Conservation (phyloP, 208 protist species). For the Endotrypanum monterogeii region DNA sequence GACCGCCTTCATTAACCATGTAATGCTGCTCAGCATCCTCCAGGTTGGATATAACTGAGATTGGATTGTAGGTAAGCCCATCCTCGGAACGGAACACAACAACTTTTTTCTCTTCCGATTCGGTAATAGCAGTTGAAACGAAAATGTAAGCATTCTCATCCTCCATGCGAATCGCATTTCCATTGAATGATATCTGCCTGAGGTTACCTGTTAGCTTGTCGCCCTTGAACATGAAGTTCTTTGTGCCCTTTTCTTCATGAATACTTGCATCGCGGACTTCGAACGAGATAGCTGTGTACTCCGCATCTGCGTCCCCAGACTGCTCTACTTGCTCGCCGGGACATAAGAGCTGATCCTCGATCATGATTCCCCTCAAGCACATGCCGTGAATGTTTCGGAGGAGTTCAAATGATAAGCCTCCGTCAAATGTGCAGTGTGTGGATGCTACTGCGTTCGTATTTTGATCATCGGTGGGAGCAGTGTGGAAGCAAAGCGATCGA, state of each 20-base stretch:
- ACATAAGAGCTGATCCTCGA: constrained; percentile 54
- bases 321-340: constrained; percentile 26
- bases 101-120: constrained; percentile 23
- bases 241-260: constrained; percentile 11
- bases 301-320: constrained; percentile 16
- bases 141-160: constrained; percentile 49
- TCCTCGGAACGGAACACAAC: constrained; percentile 38
- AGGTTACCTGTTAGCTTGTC: constrained; percentile 21
- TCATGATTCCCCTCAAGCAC: constrained; percentile 53
- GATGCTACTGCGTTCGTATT: background rate
- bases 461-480: constrained; percentile 16
- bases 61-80: constrained; percentile 32
- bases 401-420: constrained; percentile 38
- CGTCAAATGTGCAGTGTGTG: constrained; percentile 55
- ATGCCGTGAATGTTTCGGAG: constrained; percentile 38
- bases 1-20: constrained; percentile 18
- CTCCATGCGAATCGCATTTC: constrained; percentile 40
- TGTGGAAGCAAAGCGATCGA: constrained; percentile 37
- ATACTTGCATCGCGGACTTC: constrained; percentile 3
- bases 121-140: constrained; percentile 39
- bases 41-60: constrained; percentile 14
- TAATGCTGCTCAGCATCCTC: constrained; percentile 21
- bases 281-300: constrained; percentile 20
- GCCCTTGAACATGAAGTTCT: constrained; percentile 29
- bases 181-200: constrained; percentile 46